Percentiles rank a stretch among this genome's conserved stretches.
These are phyloP conservation scores for Monosporascus sp. DNA, from an alignment of 2,329 filamentous ascomycete species.

Conservation along the genomic window DNA sequence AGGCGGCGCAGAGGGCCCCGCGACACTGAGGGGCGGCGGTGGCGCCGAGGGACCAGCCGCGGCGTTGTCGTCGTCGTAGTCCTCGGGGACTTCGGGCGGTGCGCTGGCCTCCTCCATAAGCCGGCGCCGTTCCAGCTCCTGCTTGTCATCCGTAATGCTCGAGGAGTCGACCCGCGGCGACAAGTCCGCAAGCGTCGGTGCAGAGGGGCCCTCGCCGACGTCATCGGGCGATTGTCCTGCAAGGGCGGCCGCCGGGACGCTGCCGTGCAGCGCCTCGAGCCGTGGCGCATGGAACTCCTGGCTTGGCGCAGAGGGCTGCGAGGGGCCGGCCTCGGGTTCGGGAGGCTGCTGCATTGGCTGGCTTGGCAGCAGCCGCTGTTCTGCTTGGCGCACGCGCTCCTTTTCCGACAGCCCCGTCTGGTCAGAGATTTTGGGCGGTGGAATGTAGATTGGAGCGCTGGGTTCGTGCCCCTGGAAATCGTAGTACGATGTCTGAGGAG, in stretches of 20 bases:
- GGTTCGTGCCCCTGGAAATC: conserved; percentile 23
- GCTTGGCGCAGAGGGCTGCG: conserved; percentile 26
- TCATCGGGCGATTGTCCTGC: conserved; percentile 12
- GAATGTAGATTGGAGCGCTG: conserved; percentile 45
- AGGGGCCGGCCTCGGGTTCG: conserved; percentile 34
- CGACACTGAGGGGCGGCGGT: conserved; percentile 6
- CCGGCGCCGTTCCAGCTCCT: conserved; percentile 64
- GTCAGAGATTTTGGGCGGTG: conserved; percentile 53
- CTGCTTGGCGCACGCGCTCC: conserved; percentile 69
- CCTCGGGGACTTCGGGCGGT: conserved; percentile 52
- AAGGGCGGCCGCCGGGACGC: conserved; percentile 4
- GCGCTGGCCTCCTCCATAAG: conserved; percentile 60
- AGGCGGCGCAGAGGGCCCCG: conserved; percentile 18
- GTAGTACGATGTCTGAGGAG: conserved; percentile 29
- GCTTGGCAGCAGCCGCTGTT: conserved; percentile 75
- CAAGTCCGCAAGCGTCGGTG: conserved; percentile 11
- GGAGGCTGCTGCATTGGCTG: conserved; percentile 50
- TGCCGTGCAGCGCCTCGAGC: neutral
- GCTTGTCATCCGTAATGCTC: conserved; percentile 55
- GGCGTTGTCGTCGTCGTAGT: conserved; percentile 30
- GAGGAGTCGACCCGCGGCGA: conserved; percentile 15
- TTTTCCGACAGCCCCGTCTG: conserved; percentile 72
- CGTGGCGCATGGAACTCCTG: conserved; percentile 1
- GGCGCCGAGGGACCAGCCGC: conserved; percentile 19
- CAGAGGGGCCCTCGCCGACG: conserved; percentile 14